Percentiles rank a stretch among this genome's conserved stretches.
Evolutionary conservation across 768 basidiomycete genomes (phyloP).

Genomic region (Lyophyllum shimeji): DNA sequence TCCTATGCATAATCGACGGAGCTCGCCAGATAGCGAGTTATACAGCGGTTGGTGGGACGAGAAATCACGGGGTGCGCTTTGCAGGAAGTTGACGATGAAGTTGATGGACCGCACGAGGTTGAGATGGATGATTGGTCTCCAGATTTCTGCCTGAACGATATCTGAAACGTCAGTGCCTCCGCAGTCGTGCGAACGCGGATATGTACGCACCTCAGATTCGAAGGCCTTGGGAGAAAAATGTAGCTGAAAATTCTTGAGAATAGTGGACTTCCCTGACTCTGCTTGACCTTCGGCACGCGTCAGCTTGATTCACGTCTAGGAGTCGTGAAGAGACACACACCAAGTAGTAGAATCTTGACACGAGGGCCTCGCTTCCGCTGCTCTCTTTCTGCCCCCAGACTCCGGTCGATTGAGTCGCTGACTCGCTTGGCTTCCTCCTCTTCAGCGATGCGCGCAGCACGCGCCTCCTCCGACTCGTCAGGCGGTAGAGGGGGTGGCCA

Average conservation of each 20-base stretch:
- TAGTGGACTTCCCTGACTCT: constrained; percentile 68
- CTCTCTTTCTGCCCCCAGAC: constrained; percentile 45
- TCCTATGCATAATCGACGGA: constrained; percentile 47
- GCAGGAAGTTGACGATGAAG: constrained; percentile 34
- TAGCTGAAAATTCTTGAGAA: constrained; percentile 66
- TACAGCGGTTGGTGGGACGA: constrained; percentile 18
- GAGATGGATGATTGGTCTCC: constrained; percentile 68
- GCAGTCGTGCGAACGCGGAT: not conserved
- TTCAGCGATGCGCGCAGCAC: constrained; percentile 34
- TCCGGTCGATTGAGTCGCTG: constrained; percentile 58
- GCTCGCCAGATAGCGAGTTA: constrained; percentile 28
- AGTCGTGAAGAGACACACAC: constrained; percentile 30
- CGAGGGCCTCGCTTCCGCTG: constrained; percentile 35
- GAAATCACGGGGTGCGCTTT: constrained; percentile 18
- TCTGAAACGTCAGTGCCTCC: not conserved
- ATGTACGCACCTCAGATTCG: constrained; percentile 42
- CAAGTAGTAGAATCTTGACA: constrained; percentile 56
- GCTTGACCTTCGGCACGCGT: constrained; percentile 71
- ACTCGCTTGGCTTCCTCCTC: constrained; percentile 51
- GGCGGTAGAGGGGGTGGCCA: constrained; percentile 29
- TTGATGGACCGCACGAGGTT: constrained; percentile 60
- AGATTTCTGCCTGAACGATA: constrained; percentile 40
- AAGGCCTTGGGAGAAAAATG: constrained; percentile 61
- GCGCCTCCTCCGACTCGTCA: constrained; percentile 43
- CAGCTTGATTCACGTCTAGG: too few species aligned